A percentile compares a stretch with the other conserved stretches of the same genome.
phyloP scores from a whole-genome alignment of 192 early-diverging fungal genomes.

The Gryganskiella cystojenkinii region DNA sequence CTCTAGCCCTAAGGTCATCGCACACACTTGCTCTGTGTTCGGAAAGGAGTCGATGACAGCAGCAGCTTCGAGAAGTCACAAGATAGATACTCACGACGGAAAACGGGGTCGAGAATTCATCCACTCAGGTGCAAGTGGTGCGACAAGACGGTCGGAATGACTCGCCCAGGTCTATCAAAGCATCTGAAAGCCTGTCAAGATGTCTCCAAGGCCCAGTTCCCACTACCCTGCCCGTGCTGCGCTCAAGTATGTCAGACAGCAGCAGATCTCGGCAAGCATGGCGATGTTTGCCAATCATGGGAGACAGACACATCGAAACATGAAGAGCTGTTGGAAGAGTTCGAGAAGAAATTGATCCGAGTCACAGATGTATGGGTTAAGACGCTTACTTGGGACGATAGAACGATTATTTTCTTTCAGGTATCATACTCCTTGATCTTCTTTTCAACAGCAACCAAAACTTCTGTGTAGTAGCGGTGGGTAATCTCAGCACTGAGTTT shows the following conservation, averaged over 20 bases:
- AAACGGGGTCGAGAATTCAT: slow-evolving; percentile 4
- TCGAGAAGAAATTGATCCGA: slow-evolving; percentile 13
- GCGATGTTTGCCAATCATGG: slow-evolving; percentile 3
- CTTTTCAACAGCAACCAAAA: no score
- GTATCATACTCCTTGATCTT: no score
- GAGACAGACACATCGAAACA: slow-evolving; percentile 8
- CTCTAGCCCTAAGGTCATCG: background rate
- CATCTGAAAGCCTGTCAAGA: background rate
- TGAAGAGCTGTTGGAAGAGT: background rate
- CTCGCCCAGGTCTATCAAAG: slow-evolving; percentile 12
- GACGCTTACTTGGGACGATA: no score
- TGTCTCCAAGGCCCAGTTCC: slow-evolving; percentile 8
- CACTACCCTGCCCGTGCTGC: slow-evolving; percentile 7
- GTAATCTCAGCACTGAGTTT: no score
- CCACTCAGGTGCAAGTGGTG: slow-evolving; percentile 13
- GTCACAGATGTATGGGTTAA: no score
- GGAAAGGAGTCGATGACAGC: slow-evolving; percentile 5
- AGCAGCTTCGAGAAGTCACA: background rate
- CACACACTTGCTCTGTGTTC: background rate
- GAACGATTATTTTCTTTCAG: no score
- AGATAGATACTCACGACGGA: background rate
- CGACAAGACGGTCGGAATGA: slow-evolving; percentile 8
- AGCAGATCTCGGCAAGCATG: background rate
- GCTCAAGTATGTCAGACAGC: background rate
- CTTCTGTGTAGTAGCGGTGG: no score